Conservation (phyloP, 768 basidiomycete genomes). For the Pholiota microspora region DNA sequence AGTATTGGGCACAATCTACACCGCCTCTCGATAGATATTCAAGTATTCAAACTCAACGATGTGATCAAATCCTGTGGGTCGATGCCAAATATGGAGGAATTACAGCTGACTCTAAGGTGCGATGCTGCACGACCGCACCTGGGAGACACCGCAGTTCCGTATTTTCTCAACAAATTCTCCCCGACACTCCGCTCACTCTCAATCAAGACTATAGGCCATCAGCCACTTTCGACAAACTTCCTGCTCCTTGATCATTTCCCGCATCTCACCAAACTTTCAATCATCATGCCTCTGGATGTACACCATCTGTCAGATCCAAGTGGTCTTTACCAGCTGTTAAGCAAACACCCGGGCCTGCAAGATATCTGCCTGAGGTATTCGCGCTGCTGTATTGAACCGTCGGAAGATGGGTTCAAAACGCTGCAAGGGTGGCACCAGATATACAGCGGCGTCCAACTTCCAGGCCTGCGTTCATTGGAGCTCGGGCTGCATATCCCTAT, state of each 20-base stretch:
- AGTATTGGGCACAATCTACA: slow-evolving; percentile 15
- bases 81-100: slow-evolving; percentile 13
- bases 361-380: slow-evolving; percentile 16
- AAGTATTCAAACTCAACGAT: slow-evolving; percentile 18
- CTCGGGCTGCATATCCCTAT: slow-evolving; percentile 17
- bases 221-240: slow-evolving; percentile 19
- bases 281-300: slow-evolving; percentile 23
- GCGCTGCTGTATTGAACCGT: slow-evolving; percentile 16
- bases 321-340: slow-evolving; percentile 17
- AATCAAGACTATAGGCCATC: slow-evolving; percentile 21
- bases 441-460: slow-evolving; percentile 14
- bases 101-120: slow-evolving; percentile 13
- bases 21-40: slow-evolving; percentile 19
- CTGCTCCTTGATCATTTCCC: slow-evolving; percentile 17
- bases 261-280: slow-evolving; percentile 13
- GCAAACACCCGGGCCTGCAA: slow-evolving; percentile 13
- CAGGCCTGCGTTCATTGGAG: slow-evolving; percentile 16
- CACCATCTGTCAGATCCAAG: slow-evolving; percentile 19
- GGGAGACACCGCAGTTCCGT: slow-evolving; percentile 13
- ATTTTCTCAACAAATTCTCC: slow-evolving; percentile 20
- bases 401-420: slow-evolving; percentile 13
- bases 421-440: slow-evolving; percentile 13
- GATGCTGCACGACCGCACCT: slow-evolving; percentile 9
- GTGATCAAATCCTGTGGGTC: slow-evolving; percentile 15
- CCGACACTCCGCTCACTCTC: slow-evolving; percentile 19